Evolutionary conservation across 345 rosid species (phyloP), one percentile per base, ranked within the genome.

Genomic region (Tarenaya hassleriana): DNA sequence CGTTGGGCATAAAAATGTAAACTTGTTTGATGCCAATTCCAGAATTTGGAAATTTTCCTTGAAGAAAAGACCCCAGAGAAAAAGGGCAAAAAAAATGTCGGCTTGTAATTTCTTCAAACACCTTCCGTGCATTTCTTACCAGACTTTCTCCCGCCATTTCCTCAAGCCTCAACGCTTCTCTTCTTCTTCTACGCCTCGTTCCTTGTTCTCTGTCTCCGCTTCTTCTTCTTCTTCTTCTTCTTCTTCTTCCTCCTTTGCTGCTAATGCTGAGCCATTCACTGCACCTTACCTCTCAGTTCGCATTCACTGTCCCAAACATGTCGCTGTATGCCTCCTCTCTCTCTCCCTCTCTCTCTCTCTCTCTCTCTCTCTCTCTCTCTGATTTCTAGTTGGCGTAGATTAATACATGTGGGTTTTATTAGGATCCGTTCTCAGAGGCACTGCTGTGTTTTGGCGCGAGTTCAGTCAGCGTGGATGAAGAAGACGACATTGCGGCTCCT

Each of bases 391-490:
- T 27, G n/a, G n/a, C n/a, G n/a, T n/a, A n/a, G n/a, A n/a, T n/a
- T n/a, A n/a, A n/a, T n/a, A 29, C n/a, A 7, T 55, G n/a, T n/a
- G 48, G 35, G 13, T 50, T 58, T 47, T 50, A 16, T 43, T 71
- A 86, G 98, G 87, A 82, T 67, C 63, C 58, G 55, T 72, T 91
- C 39, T 86, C 95, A 7, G 98, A 91, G 50, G 89, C 95, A 16
- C 79, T 91, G 52, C 47, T 86, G 50, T 74, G 74, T 68, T 86
- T 91, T 41, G 96, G 96, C 55, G 98, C 98, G 41, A 75, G 73
- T 62, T 91, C 95, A 10, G 67, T 74, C 4, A 64, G 72, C 19
- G 63, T 80, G 49, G 84, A 82, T 58, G 74, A 64, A 73, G 81
- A 71, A 49, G 73, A 67, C 11, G 45, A 51, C 31, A 44, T 38